Evolutionary conservation across 106 monocot genomes (phyloP).

Genomic region (Dendrobium catenatum): DNA sequence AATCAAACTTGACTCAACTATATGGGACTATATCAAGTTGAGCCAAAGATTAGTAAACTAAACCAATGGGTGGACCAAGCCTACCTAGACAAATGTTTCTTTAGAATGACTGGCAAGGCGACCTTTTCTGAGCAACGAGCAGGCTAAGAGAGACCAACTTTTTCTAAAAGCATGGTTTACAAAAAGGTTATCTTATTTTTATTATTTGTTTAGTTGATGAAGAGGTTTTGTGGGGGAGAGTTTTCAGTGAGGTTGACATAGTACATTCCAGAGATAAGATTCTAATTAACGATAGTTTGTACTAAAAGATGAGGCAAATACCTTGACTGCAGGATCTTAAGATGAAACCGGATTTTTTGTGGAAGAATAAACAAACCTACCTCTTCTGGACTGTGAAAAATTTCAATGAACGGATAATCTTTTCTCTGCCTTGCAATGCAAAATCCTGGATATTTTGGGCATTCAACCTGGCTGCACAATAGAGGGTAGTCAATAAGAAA

Average conservation of each 20-base stretch:
- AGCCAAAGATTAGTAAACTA: no score
- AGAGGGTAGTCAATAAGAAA: neutral
- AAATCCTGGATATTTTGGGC: constrained; percentile 92
- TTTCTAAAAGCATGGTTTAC: no score
- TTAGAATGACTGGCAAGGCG: no score
- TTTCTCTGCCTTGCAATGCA: constrained; percentile 85
- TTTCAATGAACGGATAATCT: constrained; percentile 94
- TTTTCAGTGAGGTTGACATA: no score
- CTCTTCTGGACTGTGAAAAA: constrained; percentile 85
- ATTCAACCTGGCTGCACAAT: constrained; percentile 59
- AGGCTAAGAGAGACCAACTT: no score
- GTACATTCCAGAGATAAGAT: neutral
- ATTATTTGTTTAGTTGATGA: no score
- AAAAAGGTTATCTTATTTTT: no score
- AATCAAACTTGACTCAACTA: neutral
- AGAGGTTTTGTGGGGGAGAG: no score
- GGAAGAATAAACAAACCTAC: constrained; percentile 25
- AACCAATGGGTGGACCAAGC: no score
- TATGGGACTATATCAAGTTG: neutral
- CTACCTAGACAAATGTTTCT: no score
- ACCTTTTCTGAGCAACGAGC: no score
- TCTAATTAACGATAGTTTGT: neutral
- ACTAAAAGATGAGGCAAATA: neutral
- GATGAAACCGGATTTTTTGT: neutral
- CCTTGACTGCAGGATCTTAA: neutral